phyloP scores from a whole-genome alignment of 2,329 filamentous ascomycete species.

The Diplodia sapinea region DNA sequence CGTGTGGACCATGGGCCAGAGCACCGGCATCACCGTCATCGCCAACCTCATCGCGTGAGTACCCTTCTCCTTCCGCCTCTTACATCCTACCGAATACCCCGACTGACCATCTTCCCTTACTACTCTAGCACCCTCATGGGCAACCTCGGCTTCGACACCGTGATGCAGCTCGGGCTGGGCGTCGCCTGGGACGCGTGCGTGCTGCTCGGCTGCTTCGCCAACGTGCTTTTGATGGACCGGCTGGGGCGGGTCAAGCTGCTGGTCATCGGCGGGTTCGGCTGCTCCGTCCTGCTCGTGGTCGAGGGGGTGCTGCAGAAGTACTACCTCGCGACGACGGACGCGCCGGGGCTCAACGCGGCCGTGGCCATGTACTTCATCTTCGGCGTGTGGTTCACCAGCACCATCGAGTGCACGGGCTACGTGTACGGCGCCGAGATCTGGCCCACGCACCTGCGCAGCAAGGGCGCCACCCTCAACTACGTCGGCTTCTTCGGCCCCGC shows the following conservation, averaged over 20 bases:
- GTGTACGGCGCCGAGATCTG: slow-evolving; percentile 46
- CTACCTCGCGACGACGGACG: slow-evolving; percentile 36
- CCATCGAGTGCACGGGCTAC: slow-evolving; percentile 41
- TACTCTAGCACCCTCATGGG: slow-evolving; percentile 39
- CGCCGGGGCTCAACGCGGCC: slow-evolving; percentile 37
- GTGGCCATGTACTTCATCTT: slow-evolving; percentile 33
- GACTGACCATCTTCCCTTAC: too few relatives aligned
- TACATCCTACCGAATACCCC: too few relatives aligned
- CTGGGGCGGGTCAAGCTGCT: slow-evolving; percentile 40
- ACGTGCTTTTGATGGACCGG: slow-evolving; percentile 39
- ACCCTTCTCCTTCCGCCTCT: background rate
- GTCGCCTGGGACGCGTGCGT: slow-evolving; percentile 40
- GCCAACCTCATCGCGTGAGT: slow-evolving; percentile 38
- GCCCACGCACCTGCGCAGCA: slow-evolving; percentile 43
- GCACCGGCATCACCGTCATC: slow-evolving; percentile 42
- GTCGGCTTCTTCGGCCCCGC: slow-evolving; percentile 39
- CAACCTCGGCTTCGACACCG: slow-evolving; percentile 40
- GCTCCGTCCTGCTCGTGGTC: slow-evolving; percentile 35
- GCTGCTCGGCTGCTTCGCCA: slow-evolving; percentile 40
- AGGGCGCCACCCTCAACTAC: slow-evolving; percentile 35
- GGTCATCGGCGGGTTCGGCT: slow-evolving; percentile 37
- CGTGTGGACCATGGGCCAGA: slow-evolving; percentile 42
- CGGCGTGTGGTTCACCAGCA: slow-evolving; percentile 37
- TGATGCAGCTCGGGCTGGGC: slow-evolving; percentile 41
- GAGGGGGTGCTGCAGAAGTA: slow-evolving; percentile 37